These are phyloP conservation scores for Malus hybrid DNA, from an alignment of 331 rosid species.

Conservation along the genomic window DNA sequence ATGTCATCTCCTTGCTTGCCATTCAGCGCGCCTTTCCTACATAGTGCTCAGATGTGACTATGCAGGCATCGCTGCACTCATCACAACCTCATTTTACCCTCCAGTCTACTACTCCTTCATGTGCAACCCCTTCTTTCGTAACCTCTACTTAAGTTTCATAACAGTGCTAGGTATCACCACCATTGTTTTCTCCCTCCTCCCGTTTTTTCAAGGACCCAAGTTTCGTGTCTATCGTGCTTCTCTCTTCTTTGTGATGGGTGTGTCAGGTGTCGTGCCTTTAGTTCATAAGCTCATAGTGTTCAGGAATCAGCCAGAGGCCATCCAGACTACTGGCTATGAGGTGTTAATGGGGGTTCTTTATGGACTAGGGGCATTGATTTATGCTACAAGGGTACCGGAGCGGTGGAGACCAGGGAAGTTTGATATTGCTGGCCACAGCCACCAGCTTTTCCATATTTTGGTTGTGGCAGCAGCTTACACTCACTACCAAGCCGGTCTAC, in stretches of 20 bases:
- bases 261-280: slow-evolving; percentile 47
- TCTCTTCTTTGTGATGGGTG: slow-evolving; percentile 48
- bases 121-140: slow-evolving; percentile 49
- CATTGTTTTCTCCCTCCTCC: slow-evolving; percentile 37
- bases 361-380: slow-evolving; percentile 52
- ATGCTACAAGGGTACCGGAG: slow-evolving; percentile 48
- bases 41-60: slow-evolving; percentile 48
- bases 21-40: slow-evolving; percentile 47
- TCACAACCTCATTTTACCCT: slow-evolving; percentile 57
- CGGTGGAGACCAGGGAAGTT: slow-evolving; percentile 58
- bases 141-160: slow-evolving; percentile 47
- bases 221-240: slow-evolving; percentile 41
- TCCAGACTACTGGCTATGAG: slow-evolving; percentile 46
- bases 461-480: slow-evolving; percentile 64
- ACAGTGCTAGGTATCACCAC: slow-evolving; percentile 41
- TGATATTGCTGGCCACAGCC: slow-evolving; percentile 57
- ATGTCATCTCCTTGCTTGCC: slow-evolving; percentile 54
- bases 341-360: slow-evolving; percentile 51
- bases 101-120: slow-evolving; percentile 59
- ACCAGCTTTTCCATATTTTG: slow-evolving; percentile 52
- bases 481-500: slow-evolving; percentile 41
- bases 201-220: slow-evolving; percentile 34
- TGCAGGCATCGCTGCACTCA: slow-evolving; percentile 55
- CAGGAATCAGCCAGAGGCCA: slow-evolving; percentile 35
- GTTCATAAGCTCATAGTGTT: slow-evolving; percentile 42